These are phyloP conservation scores for Areca catechu DNA, from an alignment of 176 grass and related monocot genomes.

Conservation along the genomic window DNA sequence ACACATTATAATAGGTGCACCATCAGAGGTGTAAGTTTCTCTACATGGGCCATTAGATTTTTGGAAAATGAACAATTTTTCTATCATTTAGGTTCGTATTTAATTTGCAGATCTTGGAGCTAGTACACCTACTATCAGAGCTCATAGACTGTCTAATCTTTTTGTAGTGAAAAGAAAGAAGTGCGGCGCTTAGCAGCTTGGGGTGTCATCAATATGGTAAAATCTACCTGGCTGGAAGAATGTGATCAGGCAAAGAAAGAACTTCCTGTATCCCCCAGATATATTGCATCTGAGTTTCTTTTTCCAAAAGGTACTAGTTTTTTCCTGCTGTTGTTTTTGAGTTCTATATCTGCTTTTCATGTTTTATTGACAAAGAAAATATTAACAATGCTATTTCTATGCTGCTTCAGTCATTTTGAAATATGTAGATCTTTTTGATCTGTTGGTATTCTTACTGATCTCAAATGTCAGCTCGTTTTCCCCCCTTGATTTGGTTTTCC, in stretches of 20 bases:
- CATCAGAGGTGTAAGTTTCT: conserved; percentile 85
- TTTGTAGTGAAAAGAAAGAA: conserved; percentile 76
- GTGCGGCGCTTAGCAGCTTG: conserved; percentile 66
- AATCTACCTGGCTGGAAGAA: conserved; percentile 72
- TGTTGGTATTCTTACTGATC: background rate
- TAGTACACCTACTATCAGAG: conserved; percentile 18
- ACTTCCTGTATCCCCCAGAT: conserved; percentile 41
- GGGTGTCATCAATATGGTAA: conserved; percentile 75
- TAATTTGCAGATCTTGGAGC: background rate
- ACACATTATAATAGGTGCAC: conserved; percentile 79
- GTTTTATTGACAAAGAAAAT: too few species aligned
- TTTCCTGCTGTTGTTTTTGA: too few species aligned
- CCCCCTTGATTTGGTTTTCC: conserved; percentile 7
- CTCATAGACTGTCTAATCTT: conserved; percentile 6
- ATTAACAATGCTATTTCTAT: too few species aligned
- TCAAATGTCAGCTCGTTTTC: conserved; percentile 13
- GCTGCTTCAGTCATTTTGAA: too few species aligned
- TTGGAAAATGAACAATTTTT: background rate
- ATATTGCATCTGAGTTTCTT: conserved; percentile 62
- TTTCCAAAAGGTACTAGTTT: conserved; percentile 53
- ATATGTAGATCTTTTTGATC: too few species aligned
- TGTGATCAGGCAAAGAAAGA: conserved; percentile 63
- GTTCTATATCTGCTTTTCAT: background rate
- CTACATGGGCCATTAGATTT: conserved; percentile 9
- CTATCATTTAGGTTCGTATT: background rate